Evolutionary conservation across 371 early-diverging fungal species (phyloP), one percentile per base, ranked within the genome.

Genomic region (Funneliformis caledonium): DNA sequence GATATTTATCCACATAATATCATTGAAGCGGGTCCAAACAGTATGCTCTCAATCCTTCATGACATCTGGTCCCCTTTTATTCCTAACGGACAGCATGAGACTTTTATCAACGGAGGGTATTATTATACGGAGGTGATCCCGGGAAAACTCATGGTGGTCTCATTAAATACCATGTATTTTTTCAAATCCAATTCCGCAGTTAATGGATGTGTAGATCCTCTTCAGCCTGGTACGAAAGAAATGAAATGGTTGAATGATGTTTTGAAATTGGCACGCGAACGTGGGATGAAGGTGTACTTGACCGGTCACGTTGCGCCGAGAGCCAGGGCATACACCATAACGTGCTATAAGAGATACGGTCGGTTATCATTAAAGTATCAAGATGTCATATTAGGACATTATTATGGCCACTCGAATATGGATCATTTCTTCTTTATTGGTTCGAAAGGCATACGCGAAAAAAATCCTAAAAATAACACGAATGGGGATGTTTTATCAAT

Each of bases 351-450:
- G 11, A 86, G 84, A 12, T 96, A 93, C 81, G 83, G 89, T 31
- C 85, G 85, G 64, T 86, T 94, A 50, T 86, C 93, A 16, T 83
- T 89, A 4, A 82, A 84, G 56, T 90, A 87, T 84, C 83, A 88
- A 82, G 90, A 94, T 75, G 85, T 89, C 1, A 91, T 96, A 67
- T 84, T 89, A 42, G 92, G 93, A 22, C 94, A 94, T 84, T 86
- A 94, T 75, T 94, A 87, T 82, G 96, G 95, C 4, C 96, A 96
- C 85, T 88, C 92, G 82, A 96, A 96, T 85, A 91, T 92, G 85
- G 96, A 96, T 81, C 91, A 92, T 76, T 93, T 94, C 79, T 83
- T 90, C 31, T 87, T 93, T 72, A 85, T 92, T 59, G 88, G 85
- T 78, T 5, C 47, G 76, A 85, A 72, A 37, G 73, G 50, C 50